These are phyloP conservation scores for Trametes coccinea DNA, from an alignment of 768 basidiomycete genomes.

Conservation along the genomic window DNA sequence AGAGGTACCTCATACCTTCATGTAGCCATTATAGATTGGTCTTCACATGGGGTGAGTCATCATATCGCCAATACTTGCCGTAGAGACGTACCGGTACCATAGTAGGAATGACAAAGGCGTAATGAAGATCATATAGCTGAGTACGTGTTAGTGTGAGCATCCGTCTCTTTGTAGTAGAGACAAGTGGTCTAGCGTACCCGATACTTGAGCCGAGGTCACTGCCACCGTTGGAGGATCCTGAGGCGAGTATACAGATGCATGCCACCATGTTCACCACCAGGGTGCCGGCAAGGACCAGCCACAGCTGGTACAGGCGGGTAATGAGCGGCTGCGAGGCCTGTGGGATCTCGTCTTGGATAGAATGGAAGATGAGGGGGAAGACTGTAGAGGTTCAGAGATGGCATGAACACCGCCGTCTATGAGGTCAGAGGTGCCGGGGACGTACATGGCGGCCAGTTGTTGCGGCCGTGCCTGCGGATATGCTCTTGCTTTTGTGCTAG, in stretches of 20 bases:
- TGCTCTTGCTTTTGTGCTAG: conserved; percentile 67
- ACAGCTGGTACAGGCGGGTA: conserved; percentile 86
- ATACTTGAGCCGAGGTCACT: conserved; percentile 82
- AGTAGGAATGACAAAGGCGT: conserved; percentile 79
- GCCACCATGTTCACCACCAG: conserved; percentile 89
- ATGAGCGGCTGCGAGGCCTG: conserved; percentile 77
- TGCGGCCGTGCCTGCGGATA: conserved; percentile 73
- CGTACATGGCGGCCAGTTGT: conserved; percentile 94
- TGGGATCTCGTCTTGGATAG: conserved; percentile 88
- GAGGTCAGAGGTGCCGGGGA: conserved; percentile 17
- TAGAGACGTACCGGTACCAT: conserved; percentile 81
- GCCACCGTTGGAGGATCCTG: conserved; percentile 74
- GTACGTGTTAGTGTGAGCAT: background rate
- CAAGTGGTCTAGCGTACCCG: conserved; percentile 50
- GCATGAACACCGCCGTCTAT: background rate
- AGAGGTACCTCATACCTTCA: conserved; percentile 64
- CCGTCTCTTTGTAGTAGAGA: background rate
- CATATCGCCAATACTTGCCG: background rate
- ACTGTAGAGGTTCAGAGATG: conserved; percentile 46
- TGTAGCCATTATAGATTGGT: conserved; percentile 96
- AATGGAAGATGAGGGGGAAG: conserved; percentile 93
- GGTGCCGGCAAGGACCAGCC: conserved; percentile 85
- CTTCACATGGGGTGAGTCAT: conserved; percentile 39
- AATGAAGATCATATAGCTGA: conserved; percentile 81
- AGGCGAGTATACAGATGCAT: conserved; percentile 81